Base-by-base conservation (phyloP, 2,329 filamentous ascomycete genomes). In the Dothistroma septosporum region DNA sequence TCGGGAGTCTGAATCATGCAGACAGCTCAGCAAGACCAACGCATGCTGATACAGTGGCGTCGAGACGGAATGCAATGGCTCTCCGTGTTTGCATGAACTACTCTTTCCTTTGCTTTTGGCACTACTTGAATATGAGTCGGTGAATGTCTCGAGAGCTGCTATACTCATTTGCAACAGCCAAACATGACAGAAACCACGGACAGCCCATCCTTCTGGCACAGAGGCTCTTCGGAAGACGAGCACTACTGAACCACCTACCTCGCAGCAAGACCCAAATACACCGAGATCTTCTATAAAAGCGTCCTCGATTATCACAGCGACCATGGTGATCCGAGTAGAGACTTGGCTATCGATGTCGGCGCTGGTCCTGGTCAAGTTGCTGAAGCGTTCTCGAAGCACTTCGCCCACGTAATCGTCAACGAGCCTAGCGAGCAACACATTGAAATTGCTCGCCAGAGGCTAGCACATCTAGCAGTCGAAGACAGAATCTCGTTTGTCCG, bases 211-310 rank as follows among this genome's bases (percentile, higher is more conserved):
- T 49, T 49, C 12, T 37, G 35, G 35, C 35, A 37, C 35, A 8
- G 35, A 12, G 35, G 16, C 6, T 37, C 35, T 37, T 47, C 41
- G 54, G 47, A 48, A 37, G 35, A 37, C 16, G 35, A 37, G 35
- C 8, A 37, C 35, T 54, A 54, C 52, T 54, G 52, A 28, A 22
- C 24, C 22, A 54, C 24, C 12, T 54, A 54, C 19, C 52, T 54
- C 22, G 24, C 52, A 14, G 52, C 52, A 14, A 24, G 52, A n/a
- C 52, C 52, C 5, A 32, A 54, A 28, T 54, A 54, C 32, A 33
- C 24, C n/a, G 10, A 31, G 12, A 12, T 14, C 22, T 54, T 54
- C 52, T 33, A 54, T 28, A 11, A 37, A 12, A n/a, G 19, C 10
- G 21, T 54, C 21, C 52, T 54, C 28, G 52, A 31, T 7, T 54